Evolutionary conservation across 1,139 yeast species (phyloP).

Genomic region (Zygosaccharomyces pseudobailii): DNA sequence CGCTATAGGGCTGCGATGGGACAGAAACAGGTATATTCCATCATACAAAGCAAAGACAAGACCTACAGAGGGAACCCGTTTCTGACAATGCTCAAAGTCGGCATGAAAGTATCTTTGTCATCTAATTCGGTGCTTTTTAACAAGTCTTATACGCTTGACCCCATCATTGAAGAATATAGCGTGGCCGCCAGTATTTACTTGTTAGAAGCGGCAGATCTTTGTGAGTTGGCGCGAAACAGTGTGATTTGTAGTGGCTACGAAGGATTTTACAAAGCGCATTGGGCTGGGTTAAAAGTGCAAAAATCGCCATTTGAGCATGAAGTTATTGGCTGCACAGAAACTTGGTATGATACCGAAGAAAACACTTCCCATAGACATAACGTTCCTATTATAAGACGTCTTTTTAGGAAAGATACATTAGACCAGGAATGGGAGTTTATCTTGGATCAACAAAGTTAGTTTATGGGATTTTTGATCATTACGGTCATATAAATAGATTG

Average conservation of each 20-base stretch:
- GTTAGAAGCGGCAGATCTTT: constrained; percentile 61
- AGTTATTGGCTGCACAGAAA: constrained; percentile 24
- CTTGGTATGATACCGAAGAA: constrained; percentile 28
- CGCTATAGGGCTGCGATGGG: background rate
- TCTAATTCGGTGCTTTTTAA: constrained; percentile 48
- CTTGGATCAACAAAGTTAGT: constrained; percentile 10
- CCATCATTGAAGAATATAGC: constrained; percentile 65
- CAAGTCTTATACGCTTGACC: constrained; percentile 60
- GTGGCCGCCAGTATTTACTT: constrained; percentile 71
- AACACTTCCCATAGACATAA: constrained; percentile 32
- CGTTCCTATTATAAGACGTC: constrained; percentile 29
- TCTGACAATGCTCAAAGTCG: constrained; percentile 54
- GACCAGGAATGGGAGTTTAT: constrained; percentile 30
- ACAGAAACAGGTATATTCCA: constrained; percentile 17
- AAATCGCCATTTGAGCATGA: constrained; percentile 15
- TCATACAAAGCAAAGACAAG: constrained; percentile 19
- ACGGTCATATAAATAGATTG: background rate
- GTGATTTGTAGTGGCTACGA: constrained; percentile 83
- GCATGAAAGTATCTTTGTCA: constrained; percentile 59
- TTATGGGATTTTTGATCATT: background rate
- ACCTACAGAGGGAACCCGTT: constrained; percentile 46
- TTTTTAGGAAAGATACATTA: constrained; percentile 25
- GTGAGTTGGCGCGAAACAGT: constrained; percentile 45
- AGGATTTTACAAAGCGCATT: constrained; percentile 72
- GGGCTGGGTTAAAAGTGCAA: constrained; percentile 58